Conservation (phyloP, 2,329 filamentous ascomycete species). For the Phyllosticta capitalensis region DNA sequence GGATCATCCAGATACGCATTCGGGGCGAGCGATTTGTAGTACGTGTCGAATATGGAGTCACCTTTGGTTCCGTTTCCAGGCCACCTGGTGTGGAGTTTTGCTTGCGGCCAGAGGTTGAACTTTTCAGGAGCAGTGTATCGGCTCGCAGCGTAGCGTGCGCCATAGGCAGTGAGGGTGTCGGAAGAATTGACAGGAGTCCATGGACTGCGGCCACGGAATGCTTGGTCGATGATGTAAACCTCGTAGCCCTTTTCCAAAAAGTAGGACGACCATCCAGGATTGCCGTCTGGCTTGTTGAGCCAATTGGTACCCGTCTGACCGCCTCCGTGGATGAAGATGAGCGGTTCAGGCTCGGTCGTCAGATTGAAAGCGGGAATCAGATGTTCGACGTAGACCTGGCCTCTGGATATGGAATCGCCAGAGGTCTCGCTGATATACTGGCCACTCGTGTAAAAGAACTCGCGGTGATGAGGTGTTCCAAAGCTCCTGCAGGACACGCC, state of each 20-base stretch:
- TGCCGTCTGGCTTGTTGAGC: conserved; percentile 40
- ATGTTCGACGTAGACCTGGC: conserved; percentile 24
- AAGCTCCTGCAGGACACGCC: not conserved
- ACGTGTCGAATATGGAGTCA: conserved; percentile 40
- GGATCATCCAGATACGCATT: not conserved
- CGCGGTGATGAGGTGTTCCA: conserved; percentile 12
- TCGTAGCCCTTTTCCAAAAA: conserved; percentile 40
- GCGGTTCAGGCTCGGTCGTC: conserved; percentile 12
- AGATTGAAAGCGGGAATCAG: conserved; percentile 12
- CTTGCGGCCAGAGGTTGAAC: conserved; percentile 33
- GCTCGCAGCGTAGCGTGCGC: conserved; percentile 15
- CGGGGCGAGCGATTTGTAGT: conserved; percentile 22
- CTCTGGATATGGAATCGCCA: not conserved
- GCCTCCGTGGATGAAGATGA: conserved; percentile 22
- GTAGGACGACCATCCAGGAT: conserved; percentile 39
- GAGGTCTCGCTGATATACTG: conserved; percentile 12
- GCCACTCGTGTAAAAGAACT: conserved; percentile 21
- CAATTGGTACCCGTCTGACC: conserved; percentile 25
- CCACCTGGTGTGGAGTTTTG: conserved; percentile 36
- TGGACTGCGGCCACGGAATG: conserved; percentile 37
- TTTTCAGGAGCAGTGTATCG: conserved; percentile 27
- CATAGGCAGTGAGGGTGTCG: conserved; percentile 10
- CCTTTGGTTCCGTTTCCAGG: conserved; percentile 22
- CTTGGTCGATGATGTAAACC: conserved; percentile 40
- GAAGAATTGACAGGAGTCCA: conserved; percentile 28